Conservation (phyloP, 2,329 filamentous ascomycete genomes). For the Botrytis deweyae region DNA sequence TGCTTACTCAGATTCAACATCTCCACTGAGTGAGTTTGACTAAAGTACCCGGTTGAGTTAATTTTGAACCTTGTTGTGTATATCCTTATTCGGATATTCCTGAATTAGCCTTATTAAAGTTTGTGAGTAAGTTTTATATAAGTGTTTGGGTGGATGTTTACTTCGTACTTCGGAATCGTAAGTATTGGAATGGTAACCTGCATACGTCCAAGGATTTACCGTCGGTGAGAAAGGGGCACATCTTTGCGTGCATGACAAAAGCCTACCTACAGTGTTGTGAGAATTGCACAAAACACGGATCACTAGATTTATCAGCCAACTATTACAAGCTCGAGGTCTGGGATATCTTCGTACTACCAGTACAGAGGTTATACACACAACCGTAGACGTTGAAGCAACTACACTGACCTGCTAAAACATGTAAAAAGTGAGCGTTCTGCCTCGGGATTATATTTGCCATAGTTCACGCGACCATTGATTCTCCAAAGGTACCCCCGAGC, state of each 20-base stretch:
- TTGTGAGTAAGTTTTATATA: background rate
- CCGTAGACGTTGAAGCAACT: background rate
- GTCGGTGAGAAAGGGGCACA: background rate
- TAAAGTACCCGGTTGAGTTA: slow-evolving; percentile 6
- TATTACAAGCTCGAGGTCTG: background rate
- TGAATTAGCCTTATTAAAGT: background rate
- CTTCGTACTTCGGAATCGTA: no score
- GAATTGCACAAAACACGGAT: background rate
- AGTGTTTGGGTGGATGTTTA: background rate
- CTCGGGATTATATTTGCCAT: background rate
- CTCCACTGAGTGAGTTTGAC: slow-evolving; percentile 8
- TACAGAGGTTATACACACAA: background rate
- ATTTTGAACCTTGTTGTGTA: background rate
- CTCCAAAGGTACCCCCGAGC: background rate
- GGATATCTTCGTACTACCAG: background rate
- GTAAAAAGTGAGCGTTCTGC: background rate
- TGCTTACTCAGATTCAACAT: slow-evolving; percentile 20
- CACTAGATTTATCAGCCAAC: background rate
- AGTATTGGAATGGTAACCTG: background rate
- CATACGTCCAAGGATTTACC: background rate
- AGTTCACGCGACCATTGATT: background rate
- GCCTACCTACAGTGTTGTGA: background rate
- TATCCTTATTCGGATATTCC: background rate
- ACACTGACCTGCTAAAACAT: background rate
- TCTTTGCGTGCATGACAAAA: background rate